A percentile compares a stretch with the other conserved stretches of the same genome.
Evolutionary conservation across 2,329 filamentous ascomycete species (phyloP).

Genomic region (Pseudocercospora vitis): DNA sequence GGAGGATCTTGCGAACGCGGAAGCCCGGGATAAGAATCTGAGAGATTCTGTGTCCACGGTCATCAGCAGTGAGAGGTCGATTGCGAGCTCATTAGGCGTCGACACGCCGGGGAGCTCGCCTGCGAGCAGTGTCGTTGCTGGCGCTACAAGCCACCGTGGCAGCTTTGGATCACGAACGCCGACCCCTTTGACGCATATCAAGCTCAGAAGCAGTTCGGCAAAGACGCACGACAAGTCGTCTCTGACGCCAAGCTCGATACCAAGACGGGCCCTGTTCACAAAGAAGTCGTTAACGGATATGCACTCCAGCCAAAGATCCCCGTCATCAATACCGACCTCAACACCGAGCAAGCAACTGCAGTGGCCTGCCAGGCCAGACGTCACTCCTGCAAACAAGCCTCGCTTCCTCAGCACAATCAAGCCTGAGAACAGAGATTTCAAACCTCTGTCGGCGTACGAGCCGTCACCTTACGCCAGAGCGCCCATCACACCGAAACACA

Average conservation of each 20-base stretch:
- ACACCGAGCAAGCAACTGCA: conserved; percentile 21
- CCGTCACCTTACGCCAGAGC: conserved; percentile 38
- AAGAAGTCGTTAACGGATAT: conserved; percentile 23
- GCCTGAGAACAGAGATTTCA: conserved; percentile 31
- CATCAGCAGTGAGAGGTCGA: conserved; percentile 76
- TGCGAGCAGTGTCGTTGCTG: conserved; percentile 60
- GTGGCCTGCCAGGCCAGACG: conserved; percentile 25
- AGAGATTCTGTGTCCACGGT: conserved; percentile 93
- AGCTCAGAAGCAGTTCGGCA: conserved; percentile 23
- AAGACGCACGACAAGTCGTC: conserved; percentile 18
- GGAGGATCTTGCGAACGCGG: conserved; percentile 32
- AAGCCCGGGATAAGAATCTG: conserved; percentile 67
- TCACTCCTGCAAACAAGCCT: conserved; percentile 26
- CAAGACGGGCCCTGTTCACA: conserved; percentile 21
- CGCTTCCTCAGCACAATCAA: conserved; percentile 29
- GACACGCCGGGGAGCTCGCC: conserved; percentile 64
- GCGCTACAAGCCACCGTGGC: conserved; percentile 51
- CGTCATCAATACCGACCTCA: conserved; percentile 22
- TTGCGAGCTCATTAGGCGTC: conserved; percentile 61
- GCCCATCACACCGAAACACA: conserved; percentile 33
- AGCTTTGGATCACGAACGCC: conserved; percentile 51
- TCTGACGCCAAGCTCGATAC: conserved; percentile 22
- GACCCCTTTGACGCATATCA: conserved; percentile 32
- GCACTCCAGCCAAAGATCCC: conserved; percentile 24
- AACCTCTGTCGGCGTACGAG: conserved; percentile 37